Evolutionary conservation across 257 asterid species (phyloP).

Genomic region (Perilla frutescens): DNA sequence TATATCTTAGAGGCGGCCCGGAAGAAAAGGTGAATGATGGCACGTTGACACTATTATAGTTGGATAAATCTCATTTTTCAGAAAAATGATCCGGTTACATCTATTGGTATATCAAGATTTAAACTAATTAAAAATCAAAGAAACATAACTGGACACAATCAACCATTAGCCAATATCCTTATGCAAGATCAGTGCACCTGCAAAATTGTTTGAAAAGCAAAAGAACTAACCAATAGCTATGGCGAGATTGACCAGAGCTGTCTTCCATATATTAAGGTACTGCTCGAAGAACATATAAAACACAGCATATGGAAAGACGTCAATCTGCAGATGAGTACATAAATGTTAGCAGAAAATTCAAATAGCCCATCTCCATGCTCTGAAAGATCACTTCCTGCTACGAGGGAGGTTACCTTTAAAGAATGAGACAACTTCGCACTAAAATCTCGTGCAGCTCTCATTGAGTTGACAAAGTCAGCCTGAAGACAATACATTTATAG

Average conservation of each 20-base stretch:
- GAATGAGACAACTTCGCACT: constrained; percentile 83
- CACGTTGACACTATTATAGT: neutral
- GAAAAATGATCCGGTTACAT: neutral
- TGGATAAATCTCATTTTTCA: no score
- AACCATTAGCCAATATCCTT: neutral
- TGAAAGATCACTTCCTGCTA: neutral
- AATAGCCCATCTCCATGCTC: neutral
- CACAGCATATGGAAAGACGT: constrained; percentile 87
- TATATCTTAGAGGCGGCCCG: constrained; percentile 19
- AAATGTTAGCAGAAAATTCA: constrained; percentile 27
- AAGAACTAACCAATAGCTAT: constrained; percentile 86
- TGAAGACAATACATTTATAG: constrained; percentile 33
- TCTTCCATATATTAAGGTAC: constrained; percentile 92
- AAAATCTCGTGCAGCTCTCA: constrained; percentile 96
- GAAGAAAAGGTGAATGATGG: neutral
- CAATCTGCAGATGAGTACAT: constrained; percentile 68
- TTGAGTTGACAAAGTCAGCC: constrained; percentile 89
- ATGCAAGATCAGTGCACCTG: neutral
- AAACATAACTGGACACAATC: neutral
- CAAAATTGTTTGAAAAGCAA: neutral
- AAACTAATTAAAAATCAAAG: neutral
- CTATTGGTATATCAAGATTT: constrained; percentile 4
- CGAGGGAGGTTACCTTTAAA: constrained; percentile 59
- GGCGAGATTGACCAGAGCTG: constrained; percentile 83
- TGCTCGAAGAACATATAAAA: constrained; percentile 95